Base-by-base conservation (phyloP, 78 protist species). In the Polysphondylium violaceum region DNA sequence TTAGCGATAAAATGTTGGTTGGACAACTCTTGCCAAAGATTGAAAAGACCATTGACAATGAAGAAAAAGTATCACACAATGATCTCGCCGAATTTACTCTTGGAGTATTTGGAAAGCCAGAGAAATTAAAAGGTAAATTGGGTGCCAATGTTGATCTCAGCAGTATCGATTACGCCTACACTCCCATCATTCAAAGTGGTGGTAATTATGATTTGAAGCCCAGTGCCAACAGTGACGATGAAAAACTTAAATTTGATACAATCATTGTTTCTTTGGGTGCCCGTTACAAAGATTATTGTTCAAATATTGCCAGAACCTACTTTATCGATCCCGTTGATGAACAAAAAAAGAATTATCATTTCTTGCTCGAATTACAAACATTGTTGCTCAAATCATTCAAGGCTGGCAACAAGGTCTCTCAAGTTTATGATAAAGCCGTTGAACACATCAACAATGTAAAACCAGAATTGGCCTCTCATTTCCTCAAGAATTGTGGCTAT, bases 131-230 rank as follows among this genome's bases (percentile, higher is more conserved):
- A 17, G 35, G 36, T 29, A 58, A 76, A 55, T 44, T 93, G 23
- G 25, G 76, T 27, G 51, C 19, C 6, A 95, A 92, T 2, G n/a
- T n/a, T n/a, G n/a, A n/a, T n/a, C n/a, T n/a, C n/a, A n/a, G n/a
- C n/a, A 47, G 29, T 58, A 71, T 93, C 1, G 95, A 95, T 41
- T 43, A 74, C 36, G 71, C 92, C 33, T 87, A 94, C 41, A 67
- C 76, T 19, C 98, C 98, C 21, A 93, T 96, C 71, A 93, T 96
- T 69, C 97, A 95, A 71, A 56, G 90, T 65, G 98, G 98, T 53
- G 97, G 96, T 36, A 25, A 23, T 23, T 93, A 95, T 71, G 74
- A 86, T 47, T 55, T 94, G 21, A 63, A 44, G 27, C 71, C 75
- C 41, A 36, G 53, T 23, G 94, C 95, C 4, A 60, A 25, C n/a